Evolutionary conservation across 441 rosid species (phyloP).

Genomic region (Viola pubescens): DNA sequence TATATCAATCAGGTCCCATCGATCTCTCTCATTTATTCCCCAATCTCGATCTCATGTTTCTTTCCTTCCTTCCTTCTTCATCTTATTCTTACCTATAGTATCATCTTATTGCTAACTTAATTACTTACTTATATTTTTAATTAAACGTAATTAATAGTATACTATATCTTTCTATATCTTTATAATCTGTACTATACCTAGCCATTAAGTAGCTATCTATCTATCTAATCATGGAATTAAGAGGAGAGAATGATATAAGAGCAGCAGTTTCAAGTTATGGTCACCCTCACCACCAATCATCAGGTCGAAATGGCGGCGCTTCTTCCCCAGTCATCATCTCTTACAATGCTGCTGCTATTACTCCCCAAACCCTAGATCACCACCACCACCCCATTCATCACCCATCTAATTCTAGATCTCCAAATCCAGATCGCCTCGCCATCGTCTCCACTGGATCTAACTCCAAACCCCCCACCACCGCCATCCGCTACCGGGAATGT

Average conservation of each 20-base stretch:
- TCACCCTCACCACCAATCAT: slow-evolving; percentile 10
- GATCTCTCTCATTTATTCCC: background rate
- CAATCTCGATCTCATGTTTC: slow-evolving; percentile 4
- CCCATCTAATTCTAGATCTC: slow-evolving; percentile 23
- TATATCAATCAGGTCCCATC: slow-evolving; percentile 23
- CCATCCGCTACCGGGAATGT: slow-evolving; percentile 64
- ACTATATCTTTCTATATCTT: too few relatives aligned
- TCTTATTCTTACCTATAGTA: background rate
- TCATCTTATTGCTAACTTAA: background rate
- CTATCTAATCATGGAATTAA: slow-evolving; percentile 27
- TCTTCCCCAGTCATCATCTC: slow-evolving; percentile 1
- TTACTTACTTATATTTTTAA: too few relatives aligned
- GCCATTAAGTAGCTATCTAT: background rate
- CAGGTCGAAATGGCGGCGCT: slow-evolving; percentile 1
- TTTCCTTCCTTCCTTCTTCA: background rate
- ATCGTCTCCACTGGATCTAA: slow-evolving; percentile 25
- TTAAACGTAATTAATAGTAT: too few relatives aligned
- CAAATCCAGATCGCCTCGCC: slow-evolving; percentile 27
- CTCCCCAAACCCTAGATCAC: slow-evolving; percentile 69
- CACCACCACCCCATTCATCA: slow-evolving; percentile 21
- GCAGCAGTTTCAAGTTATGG: slow-evolving; percentile 20
- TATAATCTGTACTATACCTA: too few relatives aligned
- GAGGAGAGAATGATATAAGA: slow-evolving; percentile 40
- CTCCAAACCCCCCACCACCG: slow-evolving; percentile 22
- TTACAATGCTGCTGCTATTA: slow-evolving; percentile 27